A percentile compares a stretch with the other conserved stretches of the same genome.
phyloP scores from a whole-genome alignment of 1,139 yeast species.

The Hansenula anomala region DNA sequence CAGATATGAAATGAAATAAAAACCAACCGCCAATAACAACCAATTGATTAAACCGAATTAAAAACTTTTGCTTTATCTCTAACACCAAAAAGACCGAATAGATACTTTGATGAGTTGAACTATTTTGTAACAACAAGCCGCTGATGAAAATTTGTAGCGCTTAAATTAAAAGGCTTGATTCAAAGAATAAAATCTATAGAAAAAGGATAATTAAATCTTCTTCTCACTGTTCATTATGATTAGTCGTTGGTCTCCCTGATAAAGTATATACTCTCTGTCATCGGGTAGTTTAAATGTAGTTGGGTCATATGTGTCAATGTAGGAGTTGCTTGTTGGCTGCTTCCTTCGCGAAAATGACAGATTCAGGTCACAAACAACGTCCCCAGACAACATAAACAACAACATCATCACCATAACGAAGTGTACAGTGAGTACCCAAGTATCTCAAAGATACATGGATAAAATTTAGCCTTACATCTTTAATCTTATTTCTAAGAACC shows the following conservation, averaged over 20 bases:
- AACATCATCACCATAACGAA: conserved; percentile 1
- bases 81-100: not conserved
- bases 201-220: conserved; percentile 3
- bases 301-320: too few relatives aligned
- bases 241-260: not conserved
- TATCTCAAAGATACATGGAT: too few relatives aligned
- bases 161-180: not conserved
- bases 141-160: too few relatives aligned
- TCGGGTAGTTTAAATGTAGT: too few relatives aligned
- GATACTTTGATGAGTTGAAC: too few relatives aligned
- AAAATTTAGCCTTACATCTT: not conserved
- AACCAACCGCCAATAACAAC: too few relatives aligned
- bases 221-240: not conserved
- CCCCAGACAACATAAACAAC: conserved; percentile 1
- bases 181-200: not conserved
- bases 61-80: not conserved
- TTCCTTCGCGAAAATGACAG: too few relatives aligned
- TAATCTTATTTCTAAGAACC: not conserved
- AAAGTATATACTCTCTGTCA: not conserved
- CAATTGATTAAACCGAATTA: too few relatives aligned
- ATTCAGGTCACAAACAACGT: too few relatives aligned
- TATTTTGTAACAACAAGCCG: too few relatives aligned
- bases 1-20: too few relatives aligned
- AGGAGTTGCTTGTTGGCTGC: too few relatives aligned
- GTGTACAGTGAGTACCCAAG: not conserved